phyloP scores from a whole-genome alignment of 495 filamentous ascomycete genomes.

The Podospora australis region DNA sequence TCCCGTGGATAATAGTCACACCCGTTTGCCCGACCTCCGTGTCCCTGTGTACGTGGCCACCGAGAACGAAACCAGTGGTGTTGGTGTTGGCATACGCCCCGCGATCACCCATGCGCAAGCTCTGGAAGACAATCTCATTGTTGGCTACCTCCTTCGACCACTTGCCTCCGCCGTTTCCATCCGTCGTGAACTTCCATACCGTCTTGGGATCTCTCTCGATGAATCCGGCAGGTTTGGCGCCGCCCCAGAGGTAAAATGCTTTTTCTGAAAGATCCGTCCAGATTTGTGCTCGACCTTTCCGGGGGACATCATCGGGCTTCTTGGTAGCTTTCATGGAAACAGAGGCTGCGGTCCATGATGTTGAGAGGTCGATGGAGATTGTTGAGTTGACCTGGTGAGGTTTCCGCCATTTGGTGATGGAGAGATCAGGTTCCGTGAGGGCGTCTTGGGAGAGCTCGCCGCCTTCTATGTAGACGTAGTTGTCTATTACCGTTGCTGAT shows the following conservation, averaged over 20 bases:
- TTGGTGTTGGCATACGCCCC: conserved; percentile 3
- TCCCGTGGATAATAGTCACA: conserved; percentile 11
- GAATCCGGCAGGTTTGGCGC: conserved; percentile 23
- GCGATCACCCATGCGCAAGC: not conserved
- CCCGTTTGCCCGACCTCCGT: not conserved
- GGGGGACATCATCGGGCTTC: conserved; percentile 13
- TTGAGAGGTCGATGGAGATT: conserved; percentile 30
- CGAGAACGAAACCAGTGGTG: conserved; percentile 11
- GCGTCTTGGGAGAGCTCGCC: conserved; percentile 10
- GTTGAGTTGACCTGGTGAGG: conserved; percentile 19
- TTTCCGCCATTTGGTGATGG: not conserved
- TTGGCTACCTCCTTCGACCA: conserved; percentile 21
- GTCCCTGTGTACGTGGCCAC: not conserved
- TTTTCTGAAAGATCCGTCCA: conserved; percentile 14
- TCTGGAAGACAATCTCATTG: conserved; percentile 5
- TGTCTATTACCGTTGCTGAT: not conserved
- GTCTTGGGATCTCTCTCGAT: not conserved
- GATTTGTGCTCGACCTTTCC: conserved; percentile 24
- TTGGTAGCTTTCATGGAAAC: conserved; percentile 19
- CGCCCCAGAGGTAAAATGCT: conserved; percentile 33
- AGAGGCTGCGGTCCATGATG: conserved; percentile 28
- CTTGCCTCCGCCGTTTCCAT: conserved; percentile 25
- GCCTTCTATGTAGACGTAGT: conserved; percentile 11
- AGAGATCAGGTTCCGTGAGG: too few relatives aligned
- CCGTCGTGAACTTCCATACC: not conserved